Evolutionary conservation across 352 stramenopile species (phyloP).

Genomic region (Pythium folliculosum): DNA sequence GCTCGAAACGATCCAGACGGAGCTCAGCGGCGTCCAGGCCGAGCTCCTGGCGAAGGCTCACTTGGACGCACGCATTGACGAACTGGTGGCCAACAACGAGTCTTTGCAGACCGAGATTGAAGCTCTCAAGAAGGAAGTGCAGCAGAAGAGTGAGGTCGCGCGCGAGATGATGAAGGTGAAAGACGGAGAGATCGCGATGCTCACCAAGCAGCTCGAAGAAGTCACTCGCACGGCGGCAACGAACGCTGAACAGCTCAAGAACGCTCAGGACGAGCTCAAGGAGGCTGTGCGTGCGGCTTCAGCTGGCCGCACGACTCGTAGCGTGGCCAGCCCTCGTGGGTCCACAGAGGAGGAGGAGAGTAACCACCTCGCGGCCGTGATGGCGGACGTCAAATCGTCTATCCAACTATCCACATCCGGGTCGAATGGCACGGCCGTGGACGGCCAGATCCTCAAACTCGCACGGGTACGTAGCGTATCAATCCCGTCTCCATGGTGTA

Average conservation of each 20-base stretch:
- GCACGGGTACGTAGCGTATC: constrained; percentile 21
- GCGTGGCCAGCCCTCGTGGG: not conserved
- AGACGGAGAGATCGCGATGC: constrained; percentile 48
- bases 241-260: constrained; percentile 18
- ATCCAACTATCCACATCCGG: constrained; percentile 39
- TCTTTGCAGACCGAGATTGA: constrained; percentile 34
- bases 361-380: constrained; percentile 12
- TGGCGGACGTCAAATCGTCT: constrained; percentile 39
- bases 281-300: not conserved
- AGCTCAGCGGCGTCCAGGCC: constrained; percentile 36
- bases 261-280: not conserved
- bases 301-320: not conserved
- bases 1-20: constrained; percentile 35
- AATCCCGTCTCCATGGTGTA: too few relatives aligned
- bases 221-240: constrained; percentile 34
- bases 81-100: constrained; percentile 39
- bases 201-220: constrained; percentile 54
- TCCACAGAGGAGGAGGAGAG: constrained; percentile 3
- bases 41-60: constrained; percentile 31
- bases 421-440: constrained; percentile 14
- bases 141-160: constrained; percentile 39
- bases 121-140: constrained; percentile 39
- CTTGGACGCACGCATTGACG: constrained; percentile 41
- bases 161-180: constrained; percentile 54
- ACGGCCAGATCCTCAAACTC: constrained; percentile 34